These are phyloP conservation scores for Microcos paniculata DNA, from an alignment of 345 rosid genomes.

Conservation along the genomic window DNA sequence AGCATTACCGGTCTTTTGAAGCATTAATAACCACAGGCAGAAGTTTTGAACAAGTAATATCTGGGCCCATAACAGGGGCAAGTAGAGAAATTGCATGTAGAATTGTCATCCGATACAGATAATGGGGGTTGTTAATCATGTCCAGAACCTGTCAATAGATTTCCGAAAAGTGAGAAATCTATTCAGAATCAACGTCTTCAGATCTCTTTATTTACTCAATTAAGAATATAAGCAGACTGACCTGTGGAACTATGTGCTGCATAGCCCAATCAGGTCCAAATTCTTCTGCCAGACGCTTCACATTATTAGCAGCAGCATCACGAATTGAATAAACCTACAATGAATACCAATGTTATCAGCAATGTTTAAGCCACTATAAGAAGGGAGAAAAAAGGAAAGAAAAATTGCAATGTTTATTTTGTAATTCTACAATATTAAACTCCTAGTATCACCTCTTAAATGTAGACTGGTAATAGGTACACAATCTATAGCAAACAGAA, in stretches of 20 bases:
- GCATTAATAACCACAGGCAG: slow-evolving; percentile 76
- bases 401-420: background rate
- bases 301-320: slow-evolving; percentile 93
- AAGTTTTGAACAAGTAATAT: slow-evolving; percentile 79
- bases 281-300: slow-evolving; percentile 95
- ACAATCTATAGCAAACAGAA: background rate
- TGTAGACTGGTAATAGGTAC: background rate
- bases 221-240: slow-evolving; percentile 21
- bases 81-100: slow-evolving; percentile 77
- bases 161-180: background rate
- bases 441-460: background rate
- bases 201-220: background rate
- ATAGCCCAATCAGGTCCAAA: slow-evolving; percentile 99
- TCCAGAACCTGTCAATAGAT: slow-evolving; percentile 63
- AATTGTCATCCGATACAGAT: slow-evolving; percentile 88
- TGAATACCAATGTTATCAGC: slow-evolving; percentile 5
- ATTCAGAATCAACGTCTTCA: background rate
- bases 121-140: slow-evolving; percentile 82
- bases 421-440: background rate
- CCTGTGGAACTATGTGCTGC: slow-evolving; percentile 98
- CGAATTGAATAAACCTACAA: slow-evolving; percentile 86
- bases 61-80: slow-evolving; percentile 90
- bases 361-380: no score
- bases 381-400: no score
- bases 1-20: slow-evolving; percentile 80